Percentiles rank a stretch among this genome's conserved stretches.
Conservation (phyloP, 345 rosid genomes). For the Mangifera indica region DNA sequence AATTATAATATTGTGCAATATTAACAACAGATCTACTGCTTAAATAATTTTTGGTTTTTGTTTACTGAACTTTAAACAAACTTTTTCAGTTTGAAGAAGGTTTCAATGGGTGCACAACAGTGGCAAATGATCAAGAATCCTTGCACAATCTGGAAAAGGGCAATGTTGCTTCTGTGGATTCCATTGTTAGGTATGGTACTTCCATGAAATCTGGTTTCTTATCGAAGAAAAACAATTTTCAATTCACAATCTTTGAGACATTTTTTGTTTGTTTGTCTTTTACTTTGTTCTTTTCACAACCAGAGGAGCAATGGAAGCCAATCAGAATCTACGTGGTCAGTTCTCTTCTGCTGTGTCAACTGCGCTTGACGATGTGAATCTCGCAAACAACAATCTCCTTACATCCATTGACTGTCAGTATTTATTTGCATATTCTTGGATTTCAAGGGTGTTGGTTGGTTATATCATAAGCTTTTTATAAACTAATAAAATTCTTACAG, state of each 20-base stretch:
- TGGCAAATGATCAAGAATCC: conserved; percentile 92
- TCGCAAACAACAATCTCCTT: conserved; percentile 59
- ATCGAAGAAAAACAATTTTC: background rate
- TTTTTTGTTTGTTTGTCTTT: background rate
- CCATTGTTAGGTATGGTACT: conserved; percentile 72
- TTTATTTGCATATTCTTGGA: conserved; percentile 9
- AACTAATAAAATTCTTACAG: conserved; percentile 40
- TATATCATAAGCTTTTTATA: background rate
- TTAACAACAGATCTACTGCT: background rate
- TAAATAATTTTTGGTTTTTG: background rate
- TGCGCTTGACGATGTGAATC: conserved; percentile 61
- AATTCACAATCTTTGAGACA: conserved; percentile 8
- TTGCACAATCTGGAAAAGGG: conserved; percentile 68
- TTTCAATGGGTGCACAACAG: conserved; percentile 69
- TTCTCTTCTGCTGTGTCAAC: conserved; percentile 78
- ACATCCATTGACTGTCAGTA: conserved; percentile 77
- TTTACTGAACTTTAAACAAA: conserved; percentile 25
- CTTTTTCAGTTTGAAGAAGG: conserved; percentile 64
- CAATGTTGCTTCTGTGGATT: conserved; percentile 83
- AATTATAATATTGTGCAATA: background rate
- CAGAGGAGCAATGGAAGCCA: conserved; percentile 83
- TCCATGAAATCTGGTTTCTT: conserved; percentile 3
- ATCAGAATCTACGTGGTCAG: conserved; percentile 53
- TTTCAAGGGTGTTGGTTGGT: background rate
- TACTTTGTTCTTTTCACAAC: conserved; percentile 11